Conservation (phyloP, 345 rosid species). For the Euphorbia lathyris region DNA sequence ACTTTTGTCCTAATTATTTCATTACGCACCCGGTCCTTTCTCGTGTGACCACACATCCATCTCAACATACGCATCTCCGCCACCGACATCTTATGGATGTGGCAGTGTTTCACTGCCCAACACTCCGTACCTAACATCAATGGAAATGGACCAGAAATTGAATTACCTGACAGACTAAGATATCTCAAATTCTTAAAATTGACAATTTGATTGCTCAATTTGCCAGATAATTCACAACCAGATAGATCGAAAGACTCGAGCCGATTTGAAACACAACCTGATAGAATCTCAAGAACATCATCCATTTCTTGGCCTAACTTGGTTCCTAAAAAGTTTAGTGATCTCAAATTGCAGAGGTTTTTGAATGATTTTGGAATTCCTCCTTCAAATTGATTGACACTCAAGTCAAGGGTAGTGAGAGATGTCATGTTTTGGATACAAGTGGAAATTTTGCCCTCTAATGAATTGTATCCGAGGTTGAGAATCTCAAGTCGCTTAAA, state of each 20-base stretch:
- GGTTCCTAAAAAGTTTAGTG: not conserved
- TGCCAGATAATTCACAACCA: conserved; percentile 13
- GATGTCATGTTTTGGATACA: conserved; percentile 20
- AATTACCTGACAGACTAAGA: conserved; percentile 8
- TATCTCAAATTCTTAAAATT: conserved; percentile 7
- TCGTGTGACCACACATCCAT: too few relatives aligned
- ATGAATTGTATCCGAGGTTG: not conserved
- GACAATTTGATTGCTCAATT: conserved; percentile 11
- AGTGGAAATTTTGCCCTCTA: conserved; percentile 23
- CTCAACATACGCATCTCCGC: too few relatives aligned
- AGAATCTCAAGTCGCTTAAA: conserved; percentile 5
- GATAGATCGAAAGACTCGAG: not conserved
- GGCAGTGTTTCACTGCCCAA: too few relatives aligned
- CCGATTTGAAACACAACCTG: not conserved
- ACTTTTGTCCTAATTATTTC: too few relatives aligned
- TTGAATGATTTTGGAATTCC: conserved; percentile 18
- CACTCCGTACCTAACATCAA: not conserved
- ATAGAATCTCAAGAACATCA: conserved; percentile 2
- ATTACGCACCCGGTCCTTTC: too few relatives aligned
- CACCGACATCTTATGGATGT: too few relatives aligned
- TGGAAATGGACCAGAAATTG: conserved; percentile 26
- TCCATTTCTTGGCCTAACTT: not conserved
- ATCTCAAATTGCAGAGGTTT: conserved; percentile 18
- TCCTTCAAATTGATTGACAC: conserved; percentile 2
- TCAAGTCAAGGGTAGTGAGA: conserved; percentile 11